Evolutionary conservation across 495 filamentous ascomycete species (phyloP).

Genomic region (Cercophora scortea): DNA sequence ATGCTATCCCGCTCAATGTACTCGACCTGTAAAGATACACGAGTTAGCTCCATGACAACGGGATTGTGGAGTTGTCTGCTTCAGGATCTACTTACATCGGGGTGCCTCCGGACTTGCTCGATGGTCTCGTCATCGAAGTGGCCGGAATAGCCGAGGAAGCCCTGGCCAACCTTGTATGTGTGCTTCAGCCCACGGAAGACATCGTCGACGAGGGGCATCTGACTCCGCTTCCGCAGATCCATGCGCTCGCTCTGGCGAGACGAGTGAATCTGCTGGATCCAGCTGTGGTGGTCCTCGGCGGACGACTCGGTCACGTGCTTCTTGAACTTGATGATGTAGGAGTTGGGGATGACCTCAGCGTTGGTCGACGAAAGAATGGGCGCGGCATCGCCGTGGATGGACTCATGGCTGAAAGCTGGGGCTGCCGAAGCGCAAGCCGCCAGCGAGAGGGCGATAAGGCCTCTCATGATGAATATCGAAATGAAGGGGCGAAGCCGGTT

Average conservation of each 20-base stretch:
- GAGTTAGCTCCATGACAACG: constrained; percentile 8
- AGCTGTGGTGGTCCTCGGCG: constrained; percentile 72
- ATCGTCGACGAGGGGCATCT: constrained; percentile 62
- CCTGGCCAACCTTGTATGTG: constrained; percentile 83
- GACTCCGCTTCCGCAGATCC: constrained; percentile 85
- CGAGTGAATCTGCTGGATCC: constrained; percentile 80
- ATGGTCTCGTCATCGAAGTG: constrained; percentile 92
- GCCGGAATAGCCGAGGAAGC: constrained; percentile 84
- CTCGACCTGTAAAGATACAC: constrained; percentile 61
- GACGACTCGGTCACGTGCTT: constrained; percentile 67
- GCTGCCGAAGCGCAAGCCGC: constrained; percentile 64
- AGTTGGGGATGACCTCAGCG: constrained; percentile 70
- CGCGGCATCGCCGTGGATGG: constrained; percentile 79
- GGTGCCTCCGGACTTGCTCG: constrained; percentile 88
- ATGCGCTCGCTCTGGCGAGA: constrained; percentile 49
- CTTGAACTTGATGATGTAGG: constrained; percentile 98
- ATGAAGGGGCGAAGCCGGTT: constrained; percentile 29
- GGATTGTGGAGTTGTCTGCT: background rate
- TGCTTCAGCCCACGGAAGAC: constrained; percentile 84
- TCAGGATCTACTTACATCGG: constrained; percentile 69
- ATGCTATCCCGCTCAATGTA: constrained; percentile 92
- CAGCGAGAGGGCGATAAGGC: constrained; percentile 56
- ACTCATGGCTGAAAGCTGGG: constrained; percentile 63
- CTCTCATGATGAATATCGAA: constrained; percentile 59
- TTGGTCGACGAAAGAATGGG: constrained; percentile 78